Percentiles rank a stretch among this genome's conserved stretches.
Evolutionary conservation across 345 rosid genomes (phyloP).

Genomic region (Citrus reticulata): DNA sequence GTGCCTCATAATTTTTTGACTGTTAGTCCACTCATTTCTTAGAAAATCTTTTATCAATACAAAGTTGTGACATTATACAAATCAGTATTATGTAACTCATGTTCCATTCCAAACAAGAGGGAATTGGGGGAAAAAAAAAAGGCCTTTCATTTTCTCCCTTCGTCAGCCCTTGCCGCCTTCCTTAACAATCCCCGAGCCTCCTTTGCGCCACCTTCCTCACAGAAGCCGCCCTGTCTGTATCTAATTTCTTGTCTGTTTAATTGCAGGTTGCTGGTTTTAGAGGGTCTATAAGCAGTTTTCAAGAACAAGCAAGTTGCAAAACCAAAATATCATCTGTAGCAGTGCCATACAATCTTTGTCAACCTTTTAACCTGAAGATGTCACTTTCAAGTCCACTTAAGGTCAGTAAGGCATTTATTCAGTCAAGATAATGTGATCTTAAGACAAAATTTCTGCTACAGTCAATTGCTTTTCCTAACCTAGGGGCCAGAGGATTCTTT

Average conservation of each 20-base stretch:
- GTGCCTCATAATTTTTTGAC: background rate
- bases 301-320: conserved; percentile 82
- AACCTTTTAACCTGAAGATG: conserved; percentile 59
- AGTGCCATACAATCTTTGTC: conserved; percentile 69
- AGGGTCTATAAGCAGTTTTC: conserved; percentile 86
- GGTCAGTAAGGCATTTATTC: conserved; percentile 27
- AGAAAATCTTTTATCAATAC: background rate
- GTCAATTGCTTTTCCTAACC: background rate
- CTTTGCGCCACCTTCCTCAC: background rate
- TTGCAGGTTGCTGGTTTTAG: conserved; percentile 89
- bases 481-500: background rate
- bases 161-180: background rate
- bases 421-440: background rate
- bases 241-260: conserved; percentile 10
- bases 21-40: background rate
- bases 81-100: background rate
- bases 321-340: conserved; percentile 57
- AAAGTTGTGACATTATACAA: background rate
- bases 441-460: background rate
- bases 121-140: background rate
- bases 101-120: background rate
- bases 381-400: conserved; percentile 69
- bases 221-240: background rate
- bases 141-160: background rate
- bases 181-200: background rate